Conservation (phyloP, 2,329 filamentous ascomycete species). For the Exutisphaerella laricina region DNA sequence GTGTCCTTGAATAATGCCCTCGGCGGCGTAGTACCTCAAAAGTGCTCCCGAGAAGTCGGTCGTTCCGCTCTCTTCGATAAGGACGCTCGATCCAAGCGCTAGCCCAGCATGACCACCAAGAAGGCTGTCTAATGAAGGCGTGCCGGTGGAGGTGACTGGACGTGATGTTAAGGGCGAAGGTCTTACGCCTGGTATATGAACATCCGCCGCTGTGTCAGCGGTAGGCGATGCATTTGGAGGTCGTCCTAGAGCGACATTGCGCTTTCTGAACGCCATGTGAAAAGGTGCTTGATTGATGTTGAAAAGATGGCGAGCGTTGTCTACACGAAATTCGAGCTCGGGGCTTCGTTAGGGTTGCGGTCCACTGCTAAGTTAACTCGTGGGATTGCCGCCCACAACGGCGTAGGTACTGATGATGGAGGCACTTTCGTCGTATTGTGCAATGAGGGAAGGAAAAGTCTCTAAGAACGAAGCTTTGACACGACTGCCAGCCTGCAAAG, state of each 20-base stretch:
- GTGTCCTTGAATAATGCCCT: constrained; percentile 88
- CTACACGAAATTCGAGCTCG: too few relatives aligned
- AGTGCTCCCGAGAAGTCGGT: constrained; percentile 88
- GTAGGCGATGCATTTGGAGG: neutral
- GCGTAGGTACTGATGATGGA: too few relatives aligned
- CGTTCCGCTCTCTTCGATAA: constrained; percentile 84
- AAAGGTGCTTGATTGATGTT: neutral
- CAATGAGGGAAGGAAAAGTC: too few relatives aligned
- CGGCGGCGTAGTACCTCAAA: constrained; percentile 82
- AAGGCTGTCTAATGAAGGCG: constrained; percentile 74
- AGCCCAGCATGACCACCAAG: constrained; percentile 83
- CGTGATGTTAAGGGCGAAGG: constrained; percentile 87
- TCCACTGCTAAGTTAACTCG: too few relatives aligned
- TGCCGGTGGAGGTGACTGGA: constrained; percentile 85
- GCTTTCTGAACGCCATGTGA: constrained; percentile 24
- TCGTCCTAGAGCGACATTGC: constrained; percentile 20
- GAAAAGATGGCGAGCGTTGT: neutral
- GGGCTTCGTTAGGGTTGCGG: too few relatives aligned
- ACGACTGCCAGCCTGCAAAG: too few relatives aligned
- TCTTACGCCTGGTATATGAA: constrained; percentile 53
- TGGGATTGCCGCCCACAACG: too few relatives aligned
- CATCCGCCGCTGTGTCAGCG: neutral
- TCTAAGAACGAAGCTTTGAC: too few relatives aligned
- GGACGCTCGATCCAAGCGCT: constrained; percentile 69
- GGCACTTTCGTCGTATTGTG: too few relatives aligned